Base-by-base conservation (phyloP, 164 flowering plant species). In the Annona squamosa region DNA sequence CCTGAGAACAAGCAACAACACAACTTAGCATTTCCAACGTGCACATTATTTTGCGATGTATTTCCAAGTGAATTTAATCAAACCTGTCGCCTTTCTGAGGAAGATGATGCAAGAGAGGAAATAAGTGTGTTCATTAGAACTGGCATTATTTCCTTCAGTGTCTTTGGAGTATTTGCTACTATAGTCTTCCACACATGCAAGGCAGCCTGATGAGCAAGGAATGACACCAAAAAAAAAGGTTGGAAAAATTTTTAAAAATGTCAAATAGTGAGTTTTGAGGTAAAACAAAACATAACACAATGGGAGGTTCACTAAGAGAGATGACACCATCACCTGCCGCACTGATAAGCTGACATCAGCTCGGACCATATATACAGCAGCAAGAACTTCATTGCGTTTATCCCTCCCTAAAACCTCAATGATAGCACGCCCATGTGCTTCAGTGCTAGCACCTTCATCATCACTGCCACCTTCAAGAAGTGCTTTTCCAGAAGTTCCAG, bases 361-460 rank as follows among this genome's bases (percentile, higher is more conserved):
- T 16, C 99, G 87, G 76, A 96, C 99, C 99, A 96, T 96, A 81
- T 96, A 96, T 4, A 96, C 78, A 46, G 99, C 99, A 81, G 99
- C 98, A 84, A 96, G 99, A 72, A 96, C 89, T 79, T 96, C 98
- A 87, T 96, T 90, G 48, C 99, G 97, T 79, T 91, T 96, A 13
- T 87, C 97, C 82, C 83, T 90, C 68, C 99, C 99, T 16, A 96
- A 85, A 76, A 93, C 93, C 81, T 91, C 98, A 80, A 96, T 93
- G 63, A 96, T 96, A 68, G 99, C 99, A 74, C 99, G 93, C 10
- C 99, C 99, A 57, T 96, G 99, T 62, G 99, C 99, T 78, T 96
- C 99, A 76, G 99, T 96, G 76, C 99, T 96, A 64, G 99, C 79
- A 77, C 99, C 99, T 84, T 96, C 99, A 90, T 96, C 99, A 82